Percentiles rank a stretch among this genome's conserved stretches.
Conservation (phyloP, 2,329 filamentous ascomycete species). For the Periconia macrospinosa region DNA sequence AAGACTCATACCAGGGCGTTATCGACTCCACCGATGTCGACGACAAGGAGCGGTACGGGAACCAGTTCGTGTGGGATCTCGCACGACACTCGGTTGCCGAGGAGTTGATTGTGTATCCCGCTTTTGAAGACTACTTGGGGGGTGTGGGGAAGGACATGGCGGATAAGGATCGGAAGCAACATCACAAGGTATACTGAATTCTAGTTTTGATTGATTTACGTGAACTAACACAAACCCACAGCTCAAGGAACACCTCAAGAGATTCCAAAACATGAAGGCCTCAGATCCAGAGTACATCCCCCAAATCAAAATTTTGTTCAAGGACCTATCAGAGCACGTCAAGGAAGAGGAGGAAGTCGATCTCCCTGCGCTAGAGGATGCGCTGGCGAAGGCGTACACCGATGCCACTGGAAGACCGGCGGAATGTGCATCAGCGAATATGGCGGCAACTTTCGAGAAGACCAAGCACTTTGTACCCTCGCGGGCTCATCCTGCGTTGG, state of each 20-base stretch:
- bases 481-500: slow-evolving; percentile 36
- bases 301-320: slow-evolving; percentile 26
- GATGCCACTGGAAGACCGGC: too few relatives aligned
- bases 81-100: slow-evolving; percentile 56
- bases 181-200: slow-evolving; percentile 27
- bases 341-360: slow-evolving; percentile 35
- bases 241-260: slow-evolving; percentile 35
- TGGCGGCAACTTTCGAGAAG: slow-evolving; percentile 32
- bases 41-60: slow-evolving; percentile 50
- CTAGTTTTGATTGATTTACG: neutral
- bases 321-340: slow-evolving; percentile 29
- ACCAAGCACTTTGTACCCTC: slow-evolving; percentile 38
- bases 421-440: slow-evolving; percentile 20
- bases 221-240: slow-evolving; percentile 4
- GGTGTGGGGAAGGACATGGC: slow-evolving; percentile 32
- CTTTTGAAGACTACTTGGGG: slow-evolving; percentile 39
- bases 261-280: slow-evolving; percentile 32
- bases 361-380: slow-evolving; percentile 31
- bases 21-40: slow-evolving; percentile 46
- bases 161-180: slow-evolving; percentile 37
- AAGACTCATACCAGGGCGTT: slow-evolving; percentile 49
- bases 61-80: slow-evolving; percentile 58
- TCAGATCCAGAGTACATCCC: slow-evolving; percentile 23
- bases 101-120: slow-evolving; percentile 48
- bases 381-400: slow-evolving; percentile 12